Evolutionary conservation across 805 yeast genomes (phyloP).

Genomic region (Lipomyces orientalis): DNA sequence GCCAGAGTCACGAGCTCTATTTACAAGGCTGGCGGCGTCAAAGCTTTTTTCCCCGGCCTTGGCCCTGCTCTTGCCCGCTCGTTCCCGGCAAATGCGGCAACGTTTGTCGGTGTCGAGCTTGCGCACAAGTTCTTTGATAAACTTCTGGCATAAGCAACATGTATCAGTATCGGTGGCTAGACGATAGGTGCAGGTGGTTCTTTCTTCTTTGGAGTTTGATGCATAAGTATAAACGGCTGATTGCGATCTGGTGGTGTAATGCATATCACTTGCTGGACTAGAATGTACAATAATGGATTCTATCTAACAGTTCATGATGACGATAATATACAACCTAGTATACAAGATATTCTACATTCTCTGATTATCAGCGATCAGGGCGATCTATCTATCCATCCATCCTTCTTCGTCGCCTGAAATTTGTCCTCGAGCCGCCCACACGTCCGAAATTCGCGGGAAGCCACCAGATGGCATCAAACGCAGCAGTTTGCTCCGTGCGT

Average conservation of each 20-base stretch:
- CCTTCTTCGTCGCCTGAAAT: slow-evolving; percentile 31
- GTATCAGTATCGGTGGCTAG: background rate
- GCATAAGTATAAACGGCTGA: background rate
- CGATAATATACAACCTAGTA: background rate
- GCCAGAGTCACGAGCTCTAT: slow-evolving; percentile 69
- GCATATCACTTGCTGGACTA: background rate
- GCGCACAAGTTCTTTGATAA: slow-evolving; percentile 53
- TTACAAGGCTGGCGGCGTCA: slow-evolving; percentile 76
- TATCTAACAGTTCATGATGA: background rate
- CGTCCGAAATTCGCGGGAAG: slow-evolving; percentile 25
- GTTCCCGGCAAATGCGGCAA: slow-evolving; percentile 99
- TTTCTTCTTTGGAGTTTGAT: background rate
- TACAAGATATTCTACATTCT: background rate
- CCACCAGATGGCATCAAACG: slow-evolving; percentile 31
- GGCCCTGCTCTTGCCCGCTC: slow-evolving; percentile 94
- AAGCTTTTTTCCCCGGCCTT: slow-evolving; percentile 95
- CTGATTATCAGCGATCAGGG: background rate
- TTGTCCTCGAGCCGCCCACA: slow-evolving; percentile 25
- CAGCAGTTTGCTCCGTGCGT: slow-evolving; percentile 32
- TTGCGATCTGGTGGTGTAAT: background rate
- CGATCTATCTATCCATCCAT: slow-evolving; percentile 33
- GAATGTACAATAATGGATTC: background rate
- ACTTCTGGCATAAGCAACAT: background rate
- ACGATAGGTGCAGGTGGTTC: background rate
- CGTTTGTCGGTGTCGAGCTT: slow-evolving; percentile 92